Percentiles rank a stretch among this genome's conserved stretches.
Conservation (phyloP, 2,329 filamentous ascomycete species). For the Colletotrichum plurivorum region DNA sequence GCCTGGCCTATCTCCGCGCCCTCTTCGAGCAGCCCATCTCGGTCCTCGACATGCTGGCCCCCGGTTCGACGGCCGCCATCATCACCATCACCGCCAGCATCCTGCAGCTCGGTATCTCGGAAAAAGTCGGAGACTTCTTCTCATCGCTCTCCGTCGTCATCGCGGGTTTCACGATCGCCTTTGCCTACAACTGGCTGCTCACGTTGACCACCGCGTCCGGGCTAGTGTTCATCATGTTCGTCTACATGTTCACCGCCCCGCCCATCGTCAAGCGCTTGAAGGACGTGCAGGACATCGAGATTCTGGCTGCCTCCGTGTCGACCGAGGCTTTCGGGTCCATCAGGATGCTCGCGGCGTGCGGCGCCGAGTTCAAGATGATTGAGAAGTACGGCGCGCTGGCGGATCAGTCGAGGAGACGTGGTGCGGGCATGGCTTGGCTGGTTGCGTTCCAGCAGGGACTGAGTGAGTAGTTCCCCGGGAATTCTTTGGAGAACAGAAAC, state of each 20-base stretch:
- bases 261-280: conserved; percentile 50
- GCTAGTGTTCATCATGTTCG: conserved; percentile 56
- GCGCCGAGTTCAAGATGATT: conserved; percentile 54
- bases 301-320: conserved; percentile 53
- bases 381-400: conserved; percentile 54
- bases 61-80: conserved; percentile 64
- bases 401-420: conserved; percentile 51
- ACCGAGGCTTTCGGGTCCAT: conserved; percentile 58
- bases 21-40: conserved; percentile 65
- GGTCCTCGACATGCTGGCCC: conserved; percentile 63
- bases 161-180: conserved; percentile 64
- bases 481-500: neutral
- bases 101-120: conserved; percentile 68
- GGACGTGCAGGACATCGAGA: conserved; percentile 53
- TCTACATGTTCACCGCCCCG: conserved; percentile 50
- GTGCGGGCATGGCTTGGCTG: conserved; percentile 44
- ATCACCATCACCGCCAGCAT: conserved; percentile 67
- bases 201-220: conserved; percentile 63
- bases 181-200: conserved; percentile 66
- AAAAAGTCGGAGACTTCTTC: conserved; percentile 61
- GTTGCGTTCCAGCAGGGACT: conserved; percentile 45
- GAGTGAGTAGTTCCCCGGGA: conserved; percentile 34
- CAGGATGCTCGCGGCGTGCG: conserved; percentile 59
- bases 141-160: conserved; percentile 57
- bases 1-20: conserved; percentile 63